Percentiles rank a stretch among this genome's conserved stretches.
phyloP scores from a whole-genome alignment of 2,329 filamentous ascomycete genomes.

The Neocatenulostroma microsporum region DNA sequence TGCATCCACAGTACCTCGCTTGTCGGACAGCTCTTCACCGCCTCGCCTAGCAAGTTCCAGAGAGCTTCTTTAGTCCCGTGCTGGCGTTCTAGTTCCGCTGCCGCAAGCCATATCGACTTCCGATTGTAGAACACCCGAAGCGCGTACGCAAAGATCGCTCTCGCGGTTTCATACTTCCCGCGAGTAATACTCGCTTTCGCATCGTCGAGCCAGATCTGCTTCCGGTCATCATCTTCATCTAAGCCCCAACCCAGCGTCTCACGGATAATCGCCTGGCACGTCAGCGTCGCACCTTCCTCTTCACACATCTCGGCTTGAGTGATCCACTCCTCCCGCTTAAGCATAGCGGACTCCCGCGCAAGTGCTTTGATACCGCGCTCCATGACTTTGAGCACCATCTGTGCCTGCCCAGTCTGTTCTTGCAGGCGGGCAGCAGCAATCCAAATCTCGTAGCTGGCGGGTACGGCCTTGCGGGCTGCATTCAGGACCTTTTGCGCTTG shows the following conservation, averaged over 20 bases:
- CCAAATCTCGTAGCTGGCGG: conserved; percentile 93
- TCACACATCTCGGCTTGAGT: conserved; percentile 90
- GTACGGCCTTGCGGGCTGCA: conserved; percentile 85
- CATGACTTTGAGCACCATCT: conserved; percentile 77
- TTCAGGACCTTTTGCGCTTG: conserved; percentile 95
- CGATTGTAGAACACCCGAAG: conserved; percentile 83
- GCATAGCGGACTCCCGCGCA: conserved; percentile 88
- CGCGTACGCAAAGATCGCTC: conserved; percentile 88
- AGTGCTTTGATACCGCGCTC: conserved; percentile 84
- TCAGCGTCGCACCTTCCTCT: conserved; percentile 77
- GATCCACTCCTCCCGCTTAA: conserved; percentile 96
- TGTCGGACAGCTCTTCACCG: conserved; percentile 85
- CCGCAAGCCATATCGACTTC: conserved; percentile 81
- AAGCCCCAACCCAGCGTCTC: conserved; percentile 89
- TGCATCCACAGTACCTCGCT: conserved; percentile 93
- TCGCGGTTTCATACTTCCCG: conserved; percentile 79
- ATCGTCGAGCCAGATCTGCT: conserved; percentile 93
- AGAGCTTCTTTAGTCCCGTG: conserved; percentile 78
- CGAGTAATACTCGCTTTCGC: conserved; percentile 72
- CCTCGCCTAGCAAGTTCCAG: conserved; percentile 81
- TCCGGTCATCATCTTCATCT: conserved; percentile 93
- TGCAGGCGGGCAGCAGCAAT: conserved; percentile 86
- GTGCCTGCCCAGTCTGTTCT: conserved; percentile 74
- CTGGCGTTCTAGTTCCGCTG: conserved; percentile 82
- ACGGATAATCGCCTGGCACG: conserved; percentile 80